Evolutionary conservation across 768 basidiomycete genomes (phyloP), one percentile per base, ranked within the genome.

Genomic region (Multifurca ochricompacta): DNA sequence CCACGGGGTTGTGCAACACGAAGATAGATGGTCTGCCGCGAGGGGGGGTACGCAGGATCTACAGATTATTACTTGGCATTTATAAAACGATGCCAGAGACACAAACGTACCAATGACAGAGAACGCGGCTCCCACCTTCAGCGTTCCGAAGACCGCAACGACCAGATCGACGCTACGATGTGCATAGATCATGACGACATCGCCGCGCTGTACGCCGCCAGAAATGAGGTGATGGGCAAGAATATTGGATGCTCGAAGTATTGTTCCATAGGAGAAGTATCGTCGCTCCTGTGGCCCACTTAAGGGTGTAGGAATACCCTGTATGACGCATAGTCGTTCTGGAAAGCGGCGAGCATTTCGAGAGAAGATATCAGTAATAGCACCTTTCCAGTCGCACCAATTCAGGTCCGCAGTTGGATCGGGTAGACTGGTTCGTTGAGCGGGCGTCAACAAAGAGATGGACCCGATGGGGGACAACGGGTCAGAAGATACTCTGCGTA

Each of bases 141-240:
- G 77, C 32, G 94, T 83, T 21, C 91, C 96, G 86, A 99, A 90
- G 7, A 98, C 92, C 5, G 95, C 94, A 3, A 98, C 88, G 2
- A 96, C 90, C 48, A 99, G 83, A 68, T 99, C 95, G 43, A 97
- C 93, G 61, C 90, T 91, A 31, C 96, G 81, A 64, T 96, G 85
- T 2, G 95, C 95, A 65, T 98, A 99, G 18, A 99, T 87, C 85
- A 95, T 97, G 49, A 98, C 92, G 18, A 98, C 92, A 59, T 99
- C 96, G 64, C 94, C 95, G 31, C 91, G 76, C 68, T 93, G 77
- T 4, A 99, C 72, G 6, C 96, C 96, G 13, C 81, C 81, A 60
- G 83, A 80, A 36, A 97, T 72, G 56, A 99, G 79, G 63, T 94
- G 82, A 65, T 97, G 94, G 0, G 95, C 85, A 10, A 99, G 77